phyloP scores from a whole-genome alignment of 2,329 filamentous ascomycete species.

The Lojkania enalia region DNA sequence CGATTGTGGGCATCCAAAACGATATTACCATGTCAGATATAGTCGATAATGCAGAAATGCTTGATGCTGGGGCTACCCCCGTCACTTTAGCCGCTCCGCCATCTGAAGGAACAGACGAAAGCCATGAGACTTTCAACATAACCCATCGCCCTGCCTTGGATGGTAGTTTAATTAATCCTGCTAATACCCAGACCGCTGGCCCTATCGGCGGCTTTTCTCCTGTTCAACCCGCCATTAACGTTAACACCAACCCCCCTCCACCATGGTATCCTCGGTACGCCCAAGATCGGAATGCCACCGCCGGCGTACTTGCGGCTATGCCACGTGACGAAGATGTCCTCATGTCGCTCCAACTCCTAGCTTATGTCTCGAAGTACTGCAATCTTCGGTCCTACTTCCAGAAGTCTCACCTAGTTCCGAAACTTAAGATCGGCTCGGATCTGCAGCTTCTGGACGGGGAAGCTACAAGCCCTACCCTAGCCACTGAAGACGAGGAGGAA shows the following conservation, averaged over 20 bases:
- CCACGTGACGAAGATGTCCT: slow-evolving; percentile 96
- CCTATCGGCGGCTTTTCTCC: slow-evolving; percentile 71
- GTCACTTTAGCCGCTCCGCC: slow-evolving; percentile 77
- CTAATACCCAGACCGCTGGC: slow-evolving; percentile 67
- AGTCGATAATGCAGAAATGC: slow-evolving; percentile 77
- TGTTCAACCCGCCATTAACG: slow-evolving; percentile 66
- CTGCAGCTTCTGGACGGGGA: slow-evolving; percentile 78
- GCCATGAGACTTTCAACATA: slow-evolving; percentile 83
- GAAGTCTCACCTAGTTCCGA: slow-evolving; percentile 88
- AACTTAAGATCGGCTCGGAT: slow-evolving; percentile 85
- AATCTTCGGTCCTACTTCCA: slow-evolving; percentile 95
- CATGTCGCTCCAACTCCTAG: slow-evolving; percentile 94
- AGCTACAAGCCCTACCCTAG: slow-evolving; percentile 42
- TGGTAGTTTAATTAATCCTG: slow-evolving; percentile 77
- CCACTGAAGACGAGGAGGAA: slow-evolving; percentile 64
- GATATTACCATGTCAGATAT: slow-evolving; percentile 87
- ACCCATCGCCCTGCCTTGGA: slow-evolving; percentile 83
- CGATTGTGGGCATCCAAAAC: slow-evolving; percentile 77
- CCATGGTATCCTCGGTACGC: slow-evolving; percentile 78
- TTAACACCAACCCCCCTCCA: slow-evolving; percentile 76
- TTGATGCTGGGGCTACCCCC: slow-evolving; percentile 69
- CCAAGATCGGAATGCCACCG: slow-evolving; percentile 69
- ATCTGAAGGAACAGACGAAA: slow-evolving; percentile 79
- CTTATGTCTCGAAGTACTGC: slow-evolving; percentile 98
- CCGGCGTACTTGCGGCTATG: slow-evolving; percentile 82